Percentiles rank a stretch among this genome's conserved stretches.
These are phyloP conservation scores for Gastrolobium villosum DNA, from an alignment of 306 rosid genomes.

Conservation along the genomic window DNA sequence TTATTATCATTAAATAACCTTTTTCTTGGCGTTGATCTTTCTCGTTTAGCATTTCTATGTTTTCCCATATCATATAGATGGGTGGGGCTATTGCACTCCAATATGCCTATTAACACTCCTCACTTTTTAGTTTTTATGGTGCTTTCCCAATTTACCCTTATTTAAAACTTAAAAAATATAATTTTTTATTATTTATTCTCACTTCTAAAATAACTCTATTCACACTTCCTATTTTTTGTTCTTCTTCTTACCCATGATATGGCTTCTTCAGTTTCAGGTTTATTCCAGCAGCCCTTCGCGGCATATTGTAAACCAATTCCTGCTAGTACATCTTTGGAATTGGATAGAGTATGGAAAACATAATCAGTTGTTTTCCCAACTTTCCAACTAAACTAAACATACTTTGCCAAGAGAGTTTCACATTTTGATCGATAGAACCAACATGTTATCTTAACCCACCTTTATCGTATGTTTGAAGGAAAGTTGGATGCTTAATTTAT, in stretches of 20 bases:
- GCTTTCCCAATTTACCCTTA: no score
- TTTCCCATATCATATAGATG: conserved; percentile 39
- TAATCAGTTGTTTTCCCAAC: conserved; percentile 44
- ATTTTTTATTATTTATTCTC: no score
- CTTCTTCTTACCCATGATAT: conserved; percentile 65
- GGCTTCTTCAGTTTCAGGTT: conserved; percentile 58
- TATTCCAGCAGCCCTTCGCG: conserved; percentile 54
- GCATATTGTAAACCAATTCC: conserved; percentile 57
- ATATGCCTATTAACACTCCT: no score
- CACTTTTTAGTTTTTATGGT: no score
- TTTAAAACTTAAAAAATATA: no score
- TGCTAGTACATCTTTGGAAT: conserved; percentile 55
- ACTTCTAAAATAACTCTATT: no score
- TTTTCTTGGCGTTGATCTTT: conserved; percentile 7
- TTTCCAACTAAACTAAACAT: not conserved
- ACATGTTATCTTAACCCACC: conserved; percentile 29
- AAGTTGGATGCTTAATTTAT: no score
- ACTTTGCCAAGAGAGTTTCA: no score
- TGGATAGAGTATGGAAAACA: conserved; percentile 49
- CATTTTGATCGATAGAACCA: conserved; percentile 17
- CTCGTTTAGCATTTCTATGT: conserved; percentile 11
- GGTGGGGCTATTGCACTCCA: no score
- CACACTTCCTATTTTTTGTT: conserved; percentile 43
- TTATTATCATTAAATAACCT: conserved; percentile 7
- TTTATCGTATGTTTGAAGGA: no score